Conservation (phyloP, 805 yeast genomes). For the Saccharomyces eubayanus region DNA sequence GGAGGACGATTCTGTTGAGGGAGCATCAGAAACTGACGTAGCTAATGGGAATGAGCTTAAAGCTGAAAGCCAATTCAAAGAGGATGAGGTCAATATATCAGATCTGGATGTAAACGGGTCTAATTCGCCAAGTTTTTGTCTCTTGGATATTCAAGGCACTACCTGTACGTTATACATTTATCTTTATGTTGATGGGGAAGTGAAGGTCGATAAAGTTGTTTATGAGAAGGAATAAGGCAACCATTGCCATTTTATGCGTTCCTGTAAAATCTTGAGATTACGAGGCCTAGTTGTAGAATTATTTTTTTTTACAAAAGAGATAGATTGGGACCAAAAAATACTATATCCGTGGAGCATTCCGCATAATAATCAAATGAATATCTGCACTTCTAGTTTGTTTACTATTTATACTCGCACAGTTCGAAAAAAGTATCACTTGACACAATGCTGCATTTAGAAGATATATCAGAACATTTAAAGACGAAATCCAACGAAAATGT, state of each 20-base stretch:
- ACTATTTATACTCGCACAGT: background rate
- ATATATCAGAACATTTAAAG: background rate
- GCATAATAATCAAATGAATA: background rate
- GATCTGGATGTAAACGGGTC: slow-evolving; percentile 27
- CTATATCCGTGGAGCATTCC: background rate
- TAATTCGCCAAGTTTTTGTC: slow-evolving; percentile 76
- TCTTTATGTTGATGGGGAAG: slow-evolving; percentile 70
- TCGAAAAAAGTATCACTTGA: background rate
- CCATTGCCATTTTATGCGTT: background rate
- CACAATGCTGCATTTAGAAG: background rate
- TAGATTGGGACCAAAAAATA: background rate
- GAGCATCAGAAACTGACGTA: slow-evolving; percentile 1
- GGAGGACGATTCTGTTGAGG: slow-evolving; percentile 1
- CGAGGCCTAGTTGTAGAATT: background rate
- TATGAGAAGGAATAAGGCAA: slow-evolving; percentile 42
- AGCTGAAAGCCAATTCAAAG: background rate
- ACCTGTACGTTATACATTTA: slow-evolving; percentile 79
- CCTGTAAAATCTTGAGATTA: background rate
- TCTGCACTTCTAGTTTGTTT: background rate
- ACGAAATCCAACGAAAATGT: background rate
- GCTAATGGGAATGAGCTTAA: slow-evolving; percentile 17
- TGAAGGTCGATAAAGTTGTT: slow-evolving; percentile 81
- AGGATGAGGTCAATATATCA: slow-evolving; percentile 9
- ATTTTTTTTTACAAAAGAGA: background rate
- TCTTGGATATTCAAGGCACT: slow-evolving; percentile 75